Evolutionary conservation across 2,329 filamentous ascomycete genomes (phyloP).

Genomic region (Parafenestella ontariensis): DNA sequence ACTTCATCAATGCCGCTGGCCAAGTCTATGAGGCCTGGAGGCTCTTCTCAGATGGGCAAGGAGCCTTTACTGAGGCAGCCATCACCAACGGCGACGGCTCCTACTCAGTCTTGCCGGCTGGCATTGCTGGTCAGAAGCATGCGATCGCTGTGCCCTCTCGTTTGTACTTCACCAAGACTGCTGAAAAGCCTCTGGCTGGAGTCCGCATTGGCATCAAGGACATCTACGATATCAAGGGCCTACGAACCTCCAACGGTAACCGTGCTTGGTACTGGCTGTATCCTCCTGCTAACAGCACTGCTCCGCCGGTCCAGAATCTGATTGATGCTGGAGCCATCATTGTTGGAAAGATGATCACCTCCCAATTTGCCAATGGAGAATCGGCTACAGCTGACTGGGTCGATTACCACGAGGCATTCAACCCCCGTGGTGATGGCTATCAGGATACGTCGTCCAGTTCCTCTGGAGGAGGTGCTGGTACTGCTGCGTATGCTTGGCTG

Average conservation of each 20-base stretch:
- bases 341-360: conserved; percentile 56
- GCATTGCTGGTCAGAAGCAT: conserved; percentile 49
- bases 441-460: conserved; percentile 58
- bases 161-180: conserved; percentile 56
- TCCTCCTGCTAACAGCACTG: conserved; percentile 54
- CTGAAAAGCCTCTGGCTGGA: conserved; percentile 62
- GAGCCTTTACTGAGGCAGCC: conserved; percentile 58
- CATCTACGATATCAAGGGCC: conserved; percentile 65
- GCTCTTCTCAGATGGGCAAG: conserved; percentile 58
- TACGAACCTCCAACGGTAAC: conserved; percentile 65
- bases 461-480: conserved; percentile 54
- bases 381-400: conserved; percentile 60
- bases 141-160: conserved; percentile 62
- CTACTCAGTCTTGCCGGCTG: conserved; percentile 53
- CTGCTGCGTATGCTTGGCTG: conserved; percentile 57
- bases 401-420: conserved; percentile 54
- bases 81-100: conserved; percentile 49
- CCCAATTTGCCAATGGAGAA: conserved; percentile 56
- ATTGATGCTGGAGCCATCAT: conserved; percentile 65
- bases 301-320: conserved; percentile 61
- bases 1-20: conserved; percentile 57
- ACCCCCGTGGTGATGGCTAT: conserved; percentile 55
- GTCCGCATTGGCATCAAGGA: conserved; percentile 71
- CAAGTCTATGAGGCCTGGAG: conserved; percentile 58
- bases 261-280: conserved; percentile 65